Percentiles rank a stretch among this genome's conserved stretches.
These are phyloP conservation scores for Coniochaeta sp. DNA, from an alignment of 2,329 filamentous ascomycete genomes.

Conservation along the genomic window DNA sequence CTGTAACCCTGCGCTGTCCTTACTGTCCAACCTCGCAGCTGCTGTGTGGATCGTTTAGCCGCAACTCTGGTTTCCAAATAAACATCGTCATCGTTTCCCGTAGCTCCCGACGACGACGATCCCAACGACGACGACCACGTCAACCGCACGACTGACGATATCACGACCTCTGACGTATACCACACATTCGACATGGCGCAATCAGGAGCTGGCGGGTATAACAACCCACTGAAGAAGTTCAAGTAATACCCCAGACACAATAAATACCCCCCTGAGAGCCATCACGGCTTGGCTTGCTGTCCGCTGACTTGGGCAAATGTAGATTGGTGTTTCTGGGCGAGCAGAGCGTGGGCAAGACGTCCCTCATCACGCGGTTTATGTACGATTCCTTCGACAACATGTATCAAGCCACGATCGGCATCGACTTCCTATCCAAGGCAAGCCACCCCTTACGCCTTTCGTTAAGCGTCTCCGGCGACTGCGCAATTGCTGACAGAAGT, in stretches of 20 bases:
- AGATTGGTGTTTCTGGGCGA: constrained; percentile 97
- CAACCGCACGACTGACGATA: background rate
- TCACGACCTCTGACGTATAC: constrained; percentile 3
- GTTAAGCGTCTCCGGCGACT: background rate
- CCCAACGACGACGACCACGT: background rate
- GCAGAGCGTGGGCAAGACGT: constrained; percentile 98
- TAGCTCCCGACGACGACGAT: background rate
- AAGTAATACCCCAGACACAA: constrained; percentile 75
- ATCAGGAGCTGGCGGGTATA: constrained; percentile 70
- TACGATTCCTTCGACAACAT: constrained; percentile 99
- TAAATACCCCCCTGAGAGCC: constrained; percentile 3
- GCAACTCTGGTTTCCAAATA: background rate
- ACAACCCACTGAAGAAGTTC: constrained; percentile 99
- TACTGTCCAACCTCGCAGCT: background rate
- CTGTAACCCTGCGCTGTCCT: background rate
- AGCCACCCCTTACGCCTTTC: constrained; percentile 8
- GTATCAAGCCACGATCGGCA: constrained; percentile 98
- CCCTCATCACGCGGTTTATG: constrained; percentile 98
- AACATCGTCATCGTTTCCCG: constrained; percentile 1
- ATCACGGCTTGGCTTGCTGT: background rate
- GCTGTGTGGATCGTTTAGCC: background rate
- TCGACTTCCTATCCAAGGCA: constrained; percentile 98
- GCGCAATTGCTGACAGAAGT: background rate
- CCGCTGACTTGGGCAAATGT: constrained; percentile 5
- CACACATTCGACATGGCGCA: constrained; percentile 64